phyloP scores from a whole-genome alignment of 176 grass and related monocot species.

The Tillandsia leiboldiana region DNA sequence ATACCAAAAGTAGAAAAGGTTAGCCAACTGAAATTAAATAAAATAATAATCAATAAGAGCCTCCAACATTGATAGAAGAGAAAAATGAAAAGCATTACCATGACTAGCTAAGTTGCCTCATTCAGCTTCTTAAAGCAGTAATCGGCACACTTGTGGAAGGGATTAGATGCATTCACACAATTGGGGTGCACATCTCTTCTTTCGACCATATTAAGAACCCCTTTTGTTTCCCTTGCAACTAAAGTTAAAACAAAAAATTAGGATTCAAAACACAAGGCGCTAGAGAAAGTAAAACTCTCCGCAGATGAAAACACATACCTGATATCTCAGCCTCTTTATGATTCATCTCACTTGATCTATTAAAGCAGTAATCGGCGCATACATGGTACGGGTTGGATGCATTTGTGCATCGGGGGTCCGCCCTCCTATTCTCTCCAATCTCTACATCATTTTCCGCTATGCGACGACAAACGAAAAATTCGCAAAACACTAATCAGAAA shows the following conservation, averaged over 20 bases:
- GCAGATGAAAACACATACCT: conserved; percentile 10
- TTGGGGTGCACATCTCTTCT: conserved; percentile 46
- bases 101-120: background rate
- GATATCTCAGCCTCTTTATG: conserved; percentile 8
- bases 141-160: conserved; percentile 69
- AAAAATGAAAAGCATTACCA: background rate
- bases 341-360: conserved; percentile 9
- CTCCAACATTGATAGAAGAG: too few species aligned
- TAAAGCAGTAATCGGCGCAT: conserved; percentile 21
- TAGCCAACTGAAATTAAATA: too few species aligned
- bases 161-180: conserved; percentile 81
- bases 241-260: conserved; percentile 16
- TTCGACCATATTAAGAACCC: conserved; percentile 17
- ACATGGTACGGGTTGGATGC: conserved; percentile 44
- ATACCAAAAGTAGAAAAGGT: too few species aligned
- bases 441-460: conserved; percentile 9
- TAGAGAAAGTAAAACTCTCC: background rate
- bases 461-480: conserved; percentile 1
- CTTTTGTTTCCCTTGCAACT: conserved; percentile 34
- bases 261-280: conserved; percentile 12
- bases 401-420: conserved; percentile 27
- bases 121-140: conserved; percentile 44
- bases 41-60: too few species aligned
- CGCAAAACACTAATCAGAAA: background rate
- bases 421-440: conserved; percentile 15